Base-by-base conservation (phyloP, 805 yeast genomes). In the Ogataea sp. region DNA sequence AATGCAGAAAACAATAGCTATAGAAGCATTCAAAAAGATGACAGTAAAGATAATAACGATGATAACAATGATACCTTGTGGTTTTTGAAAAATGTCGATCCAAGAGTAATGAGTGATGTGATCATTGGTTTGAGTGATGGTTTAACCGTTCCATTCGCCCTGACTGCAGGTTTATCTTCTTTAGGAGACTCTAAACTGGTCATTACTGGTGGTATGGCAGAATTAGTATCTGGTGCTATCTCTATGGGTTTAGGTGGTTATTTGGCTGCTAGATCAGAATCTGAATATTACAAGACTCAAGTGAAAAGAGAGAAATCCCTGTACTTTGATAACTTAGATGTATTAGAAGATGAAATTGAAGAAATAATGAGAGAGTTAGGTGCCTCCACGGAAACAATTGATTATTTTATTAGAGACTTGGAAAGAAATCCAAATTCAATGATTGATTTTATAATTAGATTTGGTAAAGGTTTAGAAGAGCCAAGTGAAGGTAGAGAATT, bases 231-330 rank as follows among this genome's bases (percentile, higher is more conserved):
- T 6, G 98, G 98, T 36, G 95, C 97, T 34, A 89, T 90, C 39
- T 83, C 95, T 23, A 90, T 90, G 98, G 97, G 98, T 8, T 75
- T 90, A 40, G 98, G 98, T 42, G 98, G 98, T 24, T 90, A 76
- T 60, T 69, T 90, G 41, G 98, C 97, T 24, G 98, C 98, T 32
- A 83, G 82, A 59, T 78, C 89, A 13, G 98, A 90, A 64, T 64
- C 71, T 20, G 90, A 83, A 56, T 83, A 78, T 59, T 83, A 82
- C 58, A 67, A 70, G 38, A 71, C 81, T 17, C 86, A 82, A 58
- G 89, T 83, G 33, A 75, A 73, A 49, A 69, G 73, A 51, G 93
- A 84, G 56, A 83, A 81, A 53, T 69, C 73, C 51, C 70, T 73
- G 43, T 80, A 81, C 48, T 83, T 79, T 59, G 73, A 73, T 43